Base-by-base conservation (phyloP, 2,329 filamentous ascomycete species). In the Hypoxylon sp. region DNA sequence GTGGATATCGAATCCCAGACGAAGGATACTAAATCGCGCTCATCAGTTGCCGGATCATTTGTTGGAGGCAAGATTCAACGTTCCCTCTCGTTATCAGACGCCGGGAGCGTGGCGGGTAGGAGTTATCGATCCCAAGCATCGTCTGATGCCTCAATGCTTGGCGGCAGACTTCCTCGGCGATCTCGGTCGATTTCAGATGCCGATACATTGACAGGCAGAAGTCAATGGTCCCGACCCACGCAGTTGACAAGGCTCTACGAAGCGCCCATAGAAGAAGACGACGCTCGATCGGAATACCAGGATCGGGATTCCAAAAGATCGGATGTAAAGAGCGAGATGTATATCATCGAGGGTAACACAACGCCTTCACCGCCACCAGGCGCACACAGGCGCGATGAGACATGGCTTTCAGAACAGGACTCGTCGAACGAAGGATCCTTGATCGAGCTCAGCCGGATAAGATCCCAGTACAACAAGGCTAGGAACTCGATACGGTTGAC, bases 291-390 rank as follows among this genome's bases (percentile, higher is more conserved):
- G 52, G 72, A 58, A 38, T 76, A 60, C 13, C 19, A 63, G 2
- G 53, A 48, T 7, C 36, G 38, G n/a, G 36, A 58, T 14, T 59
- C 61, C n/a, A 46, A 67, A 34, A 59, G 69, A 7, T 73, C 63
- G 25, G 71, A 76, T 10, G 73, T 70, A 36, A 77, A 74, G 32
- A 81, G 79, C 69, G 80, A 82, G 51, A 72, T 79, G 45, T 79
- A 78, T 56, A 72, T 81, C 49, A 79, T 80, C 17, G 76, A 81
- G 60, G 78, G 78, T 25, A 73, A 75, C 17, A 67, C 69, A 41
- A 65, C 70, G 17, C 61, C 69, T 11, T 50, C 63, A 2, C 48
- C 66, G 23, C 60, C 65, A 1, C 13, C 50, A 1, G 65, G 61
- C 13, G 25, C 63, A 34, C 34, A 66, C 2, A 55, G 60, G 11